Evolutionary conservation across 768 basidiomycete genomes (phyloP).

Genomic region (Cytidiella melzeri): DNA sequence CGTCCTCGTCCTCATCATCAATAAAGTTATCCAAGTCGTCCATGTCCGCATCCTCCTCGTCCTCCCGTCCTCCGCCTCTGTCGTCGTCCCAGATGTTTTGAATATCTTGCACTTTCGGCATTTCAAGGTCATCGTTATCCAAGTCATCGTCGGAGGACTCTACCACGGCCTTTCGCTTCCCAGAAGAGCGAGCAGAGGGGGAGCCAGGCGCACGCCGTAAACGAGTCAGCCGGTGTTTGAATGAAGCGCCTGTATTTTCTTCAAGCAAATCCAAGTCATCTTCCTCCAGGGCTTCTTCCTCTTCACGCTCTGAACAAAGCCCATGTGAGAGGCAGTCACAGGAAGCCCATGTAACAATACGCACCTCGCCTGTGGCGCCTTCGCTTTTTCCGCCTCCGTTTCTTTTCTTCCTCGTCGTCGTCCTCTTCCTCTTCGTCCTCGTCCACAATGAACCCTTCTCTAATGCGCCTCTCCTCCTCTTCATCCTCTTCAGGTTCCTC

Average conservation of each 20-base stretch:
- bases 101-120: conserved; percentile 50
- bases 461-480: conserved; percentile 74
- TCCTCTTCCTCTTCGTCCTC: conserved; percentile 85
- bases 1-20: conserved; percentile 73
- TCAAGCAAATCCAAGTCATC: conserved; percentile 77
- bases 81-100: conserved; percentile 87
- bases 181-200: conserved; percentile 55
- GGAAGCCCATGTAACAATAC: conserved; percentile 27
- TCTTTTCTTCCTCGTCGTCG: conserved; percentile 52
- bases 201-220: conserved; percentile 72
- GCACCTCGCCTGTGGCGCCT: conserved; percentile 51
- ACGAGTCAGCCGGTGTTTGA: conserved; percentile 68
- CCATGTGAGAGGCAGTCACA: conserved; percentile 2
- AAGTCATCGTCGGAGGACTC: conserved; percentile 79
- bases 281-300: conserved; percentile 70
- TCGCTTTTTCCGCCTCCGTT: conserved; percentile 52
- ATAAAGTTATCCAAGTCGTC: conserved; percentile 77
- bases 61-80: conserved; percentile 38
- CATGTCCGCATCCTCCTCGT: conserved; percentile 61
- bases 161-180: conserved; percentile 50
- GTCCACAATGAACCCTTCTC: conserved; percentile 90
- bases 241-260: conserved; percentile 80
- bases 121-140: conserved; percentile 44
- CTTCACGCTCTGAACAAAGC: conserved; percentile 39
- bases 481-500: conserved; percentile 89